phyloP scores from a whole-genome alignment of 805 yeast genomes.

The Candida maris region DNA sequence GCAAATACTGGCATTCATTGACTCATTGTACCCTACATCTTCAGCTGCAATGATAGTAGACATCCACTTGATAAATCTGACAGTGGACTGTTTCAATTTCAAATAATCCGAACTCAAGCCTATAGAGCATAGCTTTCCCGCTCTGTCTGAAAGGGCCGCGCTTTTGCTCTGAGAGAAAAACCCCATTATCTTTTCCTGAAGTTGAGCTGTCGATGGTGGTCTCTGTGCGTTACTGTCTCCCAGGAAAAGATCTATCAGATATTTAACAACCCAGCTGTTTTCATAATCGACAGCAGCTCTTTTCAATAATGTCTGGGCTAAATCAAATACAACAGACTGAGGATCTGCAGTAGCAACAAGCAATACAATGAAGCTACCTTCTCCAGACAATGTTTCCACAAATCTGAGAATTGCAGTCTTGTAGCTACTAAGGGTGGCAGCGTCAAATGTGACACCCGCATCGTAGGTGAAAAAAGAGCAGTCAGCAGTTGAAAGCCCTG shows the following conservation, averaged over 20 bases:
- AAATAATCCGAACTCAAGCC: conserved; percentile 57
- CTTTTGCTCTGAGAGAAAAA: conserved; percentile 48
- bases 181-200: conserved; percentile 55
- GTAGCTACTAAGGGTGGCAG: conserved; percentile 40
- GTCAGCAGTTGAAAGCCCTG: conserved; percentile 61
- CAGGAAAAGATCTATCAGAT: conserved; percentile 44
- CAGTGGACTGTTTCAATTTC: conserved; percentile 52
- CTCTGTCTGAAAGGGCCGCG: conserved; percentile 41
- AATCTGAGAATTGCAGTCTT: conserved; percentile 43
- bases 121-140: conserved; percentile 49
- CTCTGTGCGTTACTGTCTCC: conserved; percentile 42
- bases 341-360: conserved; percentile 64
- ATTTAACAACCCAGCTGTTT: conserved; percentile 39
- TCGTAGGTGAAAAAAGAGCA: conserved; percentile 60
- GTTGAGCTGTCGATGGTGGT: conserved; percentile 50
- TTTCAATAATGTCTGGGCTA: conserved; percentile 48
- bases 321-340: conserved; percentile 50
- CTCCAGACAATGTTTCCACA: conserved; percentile 40
- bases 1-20: conserved; percentile 44
- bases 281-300: conserved; percentile 54
- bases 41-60: conserved; percentile 26
- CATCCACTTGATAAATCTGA: conserved; percentile 65
- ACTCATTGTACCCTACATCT: conserved; percentile 12
- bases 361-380: conserved; percentile 35
- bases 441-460: conserved; percentile 61